Evolutionary conservation across 2,329 filamentous ascomycete species (phyloP).

Genomic region (Fusarium vanettenii): DNA sequence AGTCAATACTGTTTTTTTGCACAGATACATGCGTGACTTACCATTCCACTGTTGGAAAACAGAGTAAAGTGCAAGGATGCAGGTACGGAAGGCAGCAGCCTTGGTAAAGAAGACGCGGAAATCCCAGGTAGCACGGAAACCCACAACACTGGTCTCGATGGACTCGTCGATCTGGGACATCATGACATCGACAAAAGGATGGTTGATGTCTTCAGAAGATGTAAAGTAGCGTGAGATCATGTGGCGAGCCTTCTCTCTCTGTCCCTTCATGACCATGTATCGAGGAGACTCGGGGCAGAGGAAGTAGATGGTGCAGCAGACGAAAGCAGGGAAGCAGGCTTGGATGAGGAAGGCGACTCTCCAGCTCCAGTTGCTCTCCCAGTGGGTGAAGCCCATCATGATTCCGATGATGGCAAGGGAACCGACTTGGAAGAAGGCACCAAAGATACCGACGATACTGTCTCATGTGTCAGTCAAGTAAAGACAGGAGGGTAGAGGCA

Average conservation of each 20-base stretch:
- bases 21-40: neutral
- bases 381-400: slow-evolving; percentile 39
- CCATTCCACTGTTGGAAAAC: slow-evolving; percentile 37
- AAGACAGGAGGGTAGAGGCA: rapidly evolving
- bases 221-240: slow-evolving; percentile 36
- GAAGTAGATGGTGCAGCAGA: slow-evolving; percentile 35
- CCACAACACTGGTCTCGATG: slow-evolving; percentile 24
- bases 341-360: slow-evolving; percentile 36
- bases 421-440: slow-evolving; percentile 40
- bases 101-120: slow-evolving; percentile 39
- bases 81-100: slow-evolving; percentile 23
- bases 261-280: slow-evolving; percentile 39
- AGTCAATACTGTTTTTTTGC: neutral
- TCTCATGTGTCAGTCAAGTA: neutral
- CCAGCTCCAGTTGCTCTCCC: slow-evolving; percentile 41
- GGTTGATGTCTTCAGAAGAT: slow-evolving; percentile 29
- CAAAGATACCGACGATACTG: slow-evolving; percentile 36
- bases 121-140: slow-evolving; percentile 30
- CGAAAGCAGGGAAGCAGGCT: slow-evolving; percentile 30
- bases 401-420: slow-evolving; percentile 35
- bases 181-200: slow-evolving; percentile 33
- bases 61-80: slow-evolving; percentile 31
- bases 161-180: slow-evolving; percentile 39
- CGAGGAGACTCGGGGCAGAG: slow-evolving; percentile 39
- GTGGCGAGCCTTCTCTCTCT: slow-evolving; percentile 31